Conservation (phyloP, 2,329 filamentous ascomycete genomes). For the Cordyceps farinosa region DNA sequence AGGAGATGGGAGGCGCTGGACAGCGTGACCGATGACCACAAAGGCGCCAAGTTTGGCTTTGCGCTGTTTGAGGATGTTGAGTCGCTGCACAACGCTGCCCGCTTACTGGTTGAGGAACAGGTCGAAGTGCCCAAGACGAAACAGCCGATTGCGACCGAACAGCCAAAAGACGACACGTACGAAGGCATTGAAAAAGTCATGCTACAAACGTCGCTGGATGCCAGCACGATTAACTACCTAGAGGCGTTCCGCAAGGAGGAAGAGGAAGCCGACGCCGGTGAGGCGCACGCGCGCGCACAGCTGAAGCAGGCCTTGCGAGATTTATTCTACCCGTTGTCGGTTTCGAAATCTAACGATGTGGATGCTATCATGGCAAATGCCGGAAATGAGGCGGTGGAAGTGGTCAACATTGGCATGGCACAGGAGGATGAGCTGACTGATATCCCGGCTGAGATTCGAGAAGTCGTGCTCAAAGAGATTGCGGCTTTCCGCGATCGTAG, state of each 20-base stretch:
- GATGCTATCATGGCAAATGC: conserved; percentile 69
- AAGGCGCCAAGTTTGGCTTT: conserved; percentile 86
- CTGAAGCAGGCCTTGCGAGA: conserved; percentile 67
- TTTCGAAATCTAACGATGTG: conserved; percentile 54
- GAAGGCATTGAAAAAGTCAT: conserved; percentile 64
- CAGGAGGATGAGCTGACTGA: conserved; percentile 92
- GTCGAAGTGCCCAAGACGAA: conserved; percentile 79
- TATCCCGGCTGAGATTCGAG: conserved; percentile 93
- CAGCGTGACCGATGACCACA: conserved; percentile 60
- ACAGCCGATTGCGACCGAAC: conserved; percentile 52
- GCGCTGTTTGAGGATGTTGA: conserved; percentile 92
- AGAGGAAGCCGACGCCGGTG: conserved; percentile 61
- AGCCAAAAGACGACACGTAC: conserved; percentile 43
- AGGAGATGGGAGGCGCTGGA: conserved; percentile 80
- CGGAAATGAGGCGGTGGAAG: conserved; percentile 65
- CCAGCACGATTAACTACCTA: conserved; percentile 79
- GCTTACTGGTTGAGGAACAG: conserved; percentile 76
- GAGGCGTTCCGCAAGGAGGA: conserved; percentile 67
- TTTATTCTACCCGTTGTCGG: conserved; percentile 63
- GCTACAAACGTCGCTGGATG: conserved; percentile 73
- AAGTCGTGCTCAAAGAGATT: conserved; percentile 91
- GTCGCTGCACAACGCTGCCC: conserved; percentile 78
- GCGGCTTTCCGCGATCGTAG: conserved; percentile 90
- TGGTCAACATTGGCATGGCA: conserved; percentile 83
- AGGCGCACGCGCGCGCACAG: conserved; percentile 65